Base-by-base conservation (phyloP, 306 rosid genomes). In the Vigna radiata region DNA sequence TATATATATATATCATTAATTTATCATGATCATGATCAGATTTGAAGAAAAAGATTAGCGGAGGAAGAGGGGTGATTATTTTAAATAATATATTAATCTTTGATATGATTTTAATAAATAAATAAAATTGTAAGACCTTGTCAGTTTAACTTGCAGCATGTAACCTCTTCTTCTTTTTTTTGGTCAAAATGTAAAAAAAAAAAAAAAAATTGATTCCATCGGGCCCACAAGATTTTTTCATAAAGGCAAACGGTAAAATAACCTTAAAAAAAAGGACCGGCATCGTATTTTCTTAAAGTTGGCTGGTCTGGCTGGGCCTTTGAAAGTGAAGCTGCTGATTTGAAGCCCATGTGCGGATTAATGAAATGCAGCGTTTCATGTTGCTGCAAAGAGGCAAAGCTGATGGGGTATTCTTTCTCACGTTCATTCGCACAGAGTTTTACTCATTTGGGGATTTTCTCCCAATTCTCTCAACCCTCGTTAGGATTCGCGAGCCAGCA, bases 221-320 rank as follows among this genome's bases (percentile, higher is more conserved):
- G 37, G 59, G 27, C 39, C 43, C 59, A 70, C 61, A 10, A 5
- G 16, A 70, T 70, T 17, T 70, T 70, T 70, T 70, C 18, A 5
- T 4, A 70, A 29, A 5, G 62, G 17, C n/a, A 69, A 61, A 17
- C 0, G 0, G 16, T 9, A 37, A 37, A 64, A 8, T 29, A 60
- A 37, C 39, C 4, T 2, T 3, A 17, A 37, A 64, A n/a, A 9
- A 1, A 31, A 2, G 0, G 1, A 0, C 1, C 1, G 11, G 1
- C 2, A 0, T 17, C 2, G 0, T 27, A 27, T 12, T 5, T 19
- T 19, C 21, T n/a, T n/a, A n/a, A n/a, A n/a, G n/a, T n/a, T n/a
- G n/a, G n/a, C n/a, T n/a, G n/a, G n/a, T n/a, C n/a, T n/a, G n/a
- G n/a, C n/a, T n/a, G n/a, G n/a, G n/a, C n/a, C n/a, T n/a, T n/a